Conservation (phyloP, 371 early-diverging fungal genomes). For the Rhizopus sp. region DNA sequence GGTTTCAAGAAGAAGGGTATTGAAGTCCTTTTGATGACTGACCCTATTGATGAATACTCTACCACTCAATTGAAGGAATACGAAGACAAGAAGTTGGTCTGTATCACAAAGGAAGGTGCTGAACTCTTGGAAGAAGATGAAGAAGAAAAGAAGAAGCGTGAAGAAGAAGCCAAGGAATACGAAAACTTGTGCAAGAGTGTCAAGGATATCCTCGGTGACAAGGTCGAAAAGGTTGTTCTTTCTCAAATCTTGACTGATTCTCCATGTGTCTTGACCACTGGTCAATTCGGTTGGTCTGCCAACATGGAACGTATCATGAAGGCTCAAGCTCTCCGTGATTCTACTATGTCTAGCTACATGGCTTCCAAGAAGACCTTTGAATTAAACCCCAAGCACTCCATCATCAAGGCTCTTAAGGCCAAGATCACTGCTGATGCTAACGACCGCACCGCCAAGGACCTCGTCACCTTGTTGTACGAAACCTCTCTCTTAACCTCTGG, state of each 20-base stretch:
- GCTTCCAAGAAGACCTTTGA: conserved; percentile 98
- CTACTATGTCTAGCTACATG: conserved; percentile 96
- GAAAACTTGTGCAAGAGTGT: conserved; percentile 83
- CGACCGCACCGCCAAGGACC: conserved; percentile 97
- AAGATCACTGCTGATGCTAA: conserved; percentile 91
- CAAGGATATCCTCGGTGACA: conserved; percentile 94
- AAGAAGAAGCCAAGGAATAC: conserved; percentile 84
- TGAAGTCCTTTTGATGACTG: conserved; percentile 94
- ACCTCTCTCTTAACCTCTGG: conserved; percentile 95
- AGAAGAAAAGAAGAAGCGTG: conserved; percentile 89
- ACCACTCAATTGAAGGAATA: conserved; percentile 98
- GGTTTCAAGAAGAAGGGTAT: conserved; percentile 97
- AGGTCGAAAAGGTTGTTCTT: conserved; percentile 97
- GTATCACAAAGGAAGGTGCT: conserved; percentile 98
- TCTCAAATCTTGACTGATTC: conserved; percentile 94
- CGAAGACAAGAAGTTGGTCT: conserved; percentile 98
- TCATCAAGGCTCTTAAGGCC: conserved; percentile 89
- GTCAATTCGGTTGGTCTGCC: conserved; percentile 98
- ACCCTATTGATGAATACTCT: conserved; percentile 95
- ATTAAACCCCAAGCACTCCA: conserved; percentile 94
- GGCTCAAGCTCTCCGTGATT: conserved; percentile 98
- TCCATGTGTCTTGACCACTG: conserved; percentile 97
- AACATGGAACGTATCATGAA: conserved; percentile 99
- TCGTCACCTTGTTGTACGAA: conserved; percentile 92
- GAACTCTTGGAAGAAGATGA: conserved; percentile 95